Conservation (phyloP, 768 basidiomycete species). For the Leccinum imitatum region DNA sequence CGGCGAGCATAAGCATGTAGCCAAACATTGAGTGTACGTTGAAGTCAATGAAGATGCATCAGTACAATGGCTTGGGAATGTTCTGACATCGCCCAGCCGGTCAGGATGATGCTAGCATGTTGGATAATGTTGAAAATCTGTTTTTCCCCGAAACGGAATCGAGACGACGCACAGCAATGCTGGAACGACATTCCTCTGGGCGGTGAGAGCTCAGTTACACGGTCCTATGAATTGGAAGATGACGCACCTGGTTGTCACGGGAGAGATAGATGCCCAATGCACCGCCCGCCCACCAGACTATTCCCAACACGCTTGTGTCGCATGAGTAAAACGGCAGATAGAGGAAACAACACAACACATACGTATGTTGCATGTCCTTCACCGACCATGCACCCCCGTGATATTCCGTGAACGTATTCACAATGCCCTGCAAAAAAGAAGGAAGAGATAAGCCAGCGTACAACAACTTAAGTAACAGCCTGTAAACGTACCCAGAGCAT, state of each 20-base stretch:
- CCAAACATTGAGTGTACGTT: slow-evolving; percentile 86
- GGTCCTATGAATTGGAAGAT: neutral
- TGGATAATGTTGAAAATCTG: neutral
- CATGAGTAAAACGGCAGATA: slow-evolving; percentile 2
- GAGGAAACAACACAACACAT: slow-evolving; percentile 30
- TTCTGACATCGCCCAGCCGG: slow-evolving; percentile 93
- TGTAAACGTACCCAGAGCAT: slow-evolving; percentile 47
- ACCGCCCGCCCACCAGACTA: slow-evolving; percentile 85
- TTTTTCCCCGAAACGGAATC: neutral
- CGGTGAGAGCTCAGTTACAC: neutral
- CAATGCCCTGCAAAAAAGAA: slow-evolving; percentile 33
- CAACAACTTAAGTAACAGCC: neutral
- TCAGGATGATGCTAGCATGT: slow-evolving; percentile 69
- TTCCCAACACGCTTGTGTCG: slow-evolving; percentile 49
- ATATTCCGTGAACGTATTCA: slow-evolving; percentile 94
- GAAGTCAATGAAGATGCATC: neutral
- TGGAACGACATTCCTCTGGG: slow-evolving; percentile 76
- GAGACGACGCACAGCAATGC: slow-evolving; percentile 63
- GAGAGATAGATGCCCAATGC: slow-evolving; percentile 83
- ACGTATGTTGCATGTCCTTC: slow-evolving; percentile 96
- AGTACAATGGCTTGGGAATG: slow-evolving; percentile 63
- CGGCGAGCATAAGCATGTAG: slow-evolving; percentile 82
- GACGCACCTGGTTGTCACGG: slow-evolving; percentile 67
- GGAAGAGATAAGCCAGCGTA: neutral
- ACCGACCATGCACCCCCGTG: slow-evolving; percentile 78